phyloP scores from a whole-genome alignment of 2,329 filamentous ascomycete species.

The Nemania sp. region DNA sequence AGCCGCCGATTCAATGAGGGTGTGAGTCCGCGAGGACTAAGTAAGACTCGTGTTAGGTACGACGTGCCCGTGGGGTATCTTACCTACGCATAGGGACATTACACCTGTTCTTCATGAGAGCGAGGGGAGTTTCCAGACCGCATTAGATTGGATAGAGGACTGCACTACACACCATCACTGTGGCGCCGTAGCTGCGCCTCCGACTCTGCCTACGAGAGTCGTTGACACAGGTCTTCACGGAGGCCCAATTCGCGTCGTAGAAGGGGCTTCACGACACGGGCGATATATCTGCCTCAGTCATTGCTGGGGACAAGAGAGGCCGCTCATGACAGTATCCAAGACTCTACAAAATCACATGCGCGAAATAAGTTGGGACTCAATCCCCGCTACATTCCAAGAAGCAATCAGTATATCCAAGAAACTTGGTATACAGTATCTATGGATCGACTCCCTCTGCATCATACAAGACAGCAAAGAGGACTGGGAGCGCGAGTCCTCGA shows the following conservation, averaged over 20 bases:
- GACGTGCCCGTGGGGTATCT: slow-evolving; percentile 18
- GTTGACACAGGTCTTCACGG: slow-evolving; percentile 9
- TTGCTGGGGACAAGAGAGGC: background rate
- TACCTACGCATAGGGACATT: slow-evolving; percentile 20
- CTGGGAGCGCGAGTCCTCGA: slow-evolving; percentile 17
- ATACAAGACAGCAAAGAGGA: slow-evolving; percentile 18
- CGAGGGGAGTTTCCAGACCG: slow-evolving; percentile 19
- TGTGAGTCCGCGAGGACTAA: background rate
- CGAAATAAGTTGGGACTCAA: slow-evolving; percentile 8
- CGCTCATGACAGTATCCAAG: background rate
- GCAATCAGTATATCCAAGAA: slow-evolving; percentile 12
- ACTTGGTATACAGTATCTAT: slow-evolving; percentile 14
- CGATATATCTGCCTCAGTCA: slow-evolving; percentile 3
- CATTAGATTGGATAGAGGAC: slow-evolving; percentile 17
- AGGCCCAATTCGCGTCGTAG: slow-evolving; percentile 6
- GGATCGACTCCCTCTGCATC: slow-evolving; percentile 9
- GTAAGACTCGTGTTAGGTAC: slow-evolving; percentile 10
- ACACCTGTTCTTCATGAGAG: slow-evolving; percentile 9
- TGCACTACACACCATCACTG: slow-evolving; percentile 5
- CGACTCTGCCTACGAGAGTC: slow-evolving; percentile 14
- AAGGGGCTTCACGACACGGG: background rate
- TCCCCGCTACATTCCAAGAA: slow-evolving; percentile 15
- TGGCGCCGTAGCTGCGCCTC: background rate
- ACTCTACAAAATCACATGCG: background rate
- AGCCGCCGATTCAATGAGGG: background rate